Evolutionary conservation across 768 basidiomycete genomes (phyloP), one percentile per base, ranked within the genome.

Genomic region (Rhizopogon sp.): DNA sequence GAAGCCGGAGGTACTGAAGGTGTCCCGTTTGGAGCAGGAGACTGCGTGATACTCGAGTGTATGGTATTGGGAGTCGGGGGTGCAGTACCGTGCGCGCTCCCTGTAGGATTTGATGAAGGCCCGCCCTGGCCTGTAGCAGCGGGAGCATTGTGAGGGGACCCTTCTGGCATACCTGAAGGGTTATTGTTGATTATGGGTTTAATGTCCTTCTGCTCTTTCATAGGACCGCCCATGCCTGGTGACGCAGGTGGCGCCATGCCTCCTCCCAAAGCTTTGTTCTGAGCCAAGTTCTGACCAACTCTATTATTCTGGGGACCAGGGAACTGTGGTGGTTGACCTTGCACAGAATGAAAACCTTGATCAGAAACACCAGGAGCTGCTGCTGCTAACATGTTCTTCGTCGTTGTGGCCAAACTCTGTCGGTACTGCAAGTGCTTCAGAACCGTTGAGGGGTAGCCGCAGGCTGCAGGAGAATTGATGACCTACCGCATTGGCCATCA

Each of bases 191-290:
- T 54, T 44, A 73, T 70, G 16, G 65, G 65, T 33, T 70, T 71
- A 41, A 69, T 67, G 29, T 72, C 68, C 52, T 71, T 70, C 53
- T 68, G 69, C 52, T 69, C 66, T 56, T 69, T 66, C 29, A 62
- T 56, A 45, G 66, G 67, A 56, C 63, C 63, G 47, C 64, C 60
- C 60, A 72, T 72, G 1, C 73, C 76, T 40, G 83, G 79, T 5
- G 81, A 81, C 5, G 81, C 78, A 10, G 79, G 81, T 0, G 81
- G 81, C n/a, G 65, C 61, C 66, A 75, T 72, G 78, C 80, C 81
- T 14, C 64, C 67, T 33, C 31, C 31, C 71, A 74, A 76, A 1
- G 72, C 64, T 51, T 74, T 74, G 31, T 42, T 55, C 29, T 59
- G 54, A 54, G 6, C 37, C 47, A 67, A 65, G 45, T 64, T 69